Evolutionary conservation across 768 basidiomycete species (phyloP).

Genomic region (Agaricus subrufescens): DNA sequence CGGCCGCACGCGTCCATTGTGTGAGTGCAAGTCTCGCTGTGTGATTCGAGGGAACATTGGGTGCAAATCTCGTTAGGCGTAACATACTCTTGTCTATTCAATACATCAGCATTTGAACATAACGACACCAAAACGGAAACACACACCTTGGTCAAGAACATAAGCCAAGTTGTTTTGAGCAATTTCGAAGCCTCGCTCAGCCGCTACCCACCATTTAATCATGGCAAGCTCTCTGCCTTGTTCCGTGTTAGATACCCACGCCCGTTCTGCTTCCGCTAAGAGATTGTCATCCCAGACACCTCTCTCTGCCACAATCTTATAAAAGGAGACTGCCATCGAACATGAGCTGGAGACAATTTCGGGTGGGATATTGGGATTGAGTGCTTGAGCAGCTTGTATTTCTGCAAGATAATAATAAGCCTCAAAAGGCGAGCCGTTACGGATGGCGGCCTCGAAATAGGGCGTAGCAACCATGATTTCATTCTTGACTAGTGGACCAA

Average conservation of each 20-base stretch:
- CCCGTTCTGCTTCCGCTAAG: constrained; percentile 72
- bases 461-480: constrained; percentile 63
- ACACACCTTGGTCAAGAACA: constrained; percentile 83
- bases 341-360: constrained; percentile 70
- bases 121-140: background rate
- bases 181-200: constrained; percentile 86
- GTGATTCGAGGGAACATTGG: constrained; percentile 71
- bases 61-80: constrained; percentile 63
- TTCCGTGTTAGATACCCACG: constrained; percentile 67
- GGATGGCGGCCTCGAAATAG: constrained; percentile 81
- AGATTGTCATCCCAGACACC: constrained; percentile 86
- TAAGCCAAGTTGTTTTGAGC: constrained; percentile 96
- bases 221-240: constrained; percentile 79
- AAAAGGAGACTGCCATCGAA: constrained; percentile 86
- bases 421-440: constrained; percentile 88
- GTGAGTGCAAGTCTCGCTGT: constrained; percentile 81
- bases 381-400: constrained; percentile 63
- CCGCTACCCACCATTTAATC: constrained; percentile 92
- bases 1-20: constrained; percentile 93
- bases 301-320: constrained; percentile 88
- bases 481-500: constrained; percentile 49
- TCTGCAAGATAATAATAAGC: constrained; percentile 91
- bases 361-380: constrained; percentile 34
- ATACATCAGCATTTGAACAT: background rate
- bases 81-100: constrained; percentile 63